Evolutionary conservation across 768 basidiomycete species (phyloP).

Genomic region (Boletus sp.): DNA sequence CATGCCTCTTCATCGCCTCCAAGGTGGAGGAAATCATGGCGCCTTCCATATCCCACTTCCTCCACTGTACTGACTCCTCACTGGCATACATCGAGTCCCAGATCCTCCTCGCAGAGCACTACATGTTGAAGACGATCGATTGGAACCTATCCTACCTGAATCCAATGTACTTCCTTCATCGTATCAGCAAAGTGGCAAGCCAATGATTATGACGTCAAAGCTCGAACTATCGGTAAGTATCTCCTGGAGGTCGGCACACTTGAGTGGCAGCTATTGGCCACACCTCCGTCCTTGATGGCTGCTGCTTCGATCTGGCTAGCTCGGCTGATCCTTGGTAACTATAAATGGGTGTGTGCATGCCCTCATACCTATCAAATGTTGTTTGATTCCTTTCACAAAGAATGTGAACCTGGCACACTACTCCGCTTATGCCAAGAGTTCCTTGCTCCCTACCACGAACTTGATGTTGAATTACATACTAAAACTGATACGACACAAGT

Average conservation of each 20-base stretch:
- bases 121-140: slow-evolving; percentile 80
- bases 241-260: slow-evolving; percentile 82
- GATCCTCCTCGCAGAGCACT: slow-evolving; percentile 85
- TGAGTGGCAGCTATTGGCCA: slow-evolving; percentile 73
- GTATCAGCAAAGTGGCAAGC: slow-evolving; percentile 95
- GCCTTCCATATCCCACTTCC: too few species aligned
- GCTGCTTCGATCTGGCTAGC: slow-evolving; percentile 88
- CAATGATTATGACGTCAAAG: slow-evolving; percentile 84
- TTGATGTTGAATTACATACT: slow-evolving; percentile 87
- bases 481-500: slow-evolving; percentile 66
- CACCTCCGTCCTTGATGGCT: slow-evolving; percentile 75
- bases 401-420: slow-evolving; percentile 84
- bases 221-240: slow-evolving; percentile 89
- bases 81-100: slow-evolving; percentile 40
- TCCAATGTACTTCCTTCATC: slow-evolving; percentile 83
- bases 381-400: slow-evolving; percentile 39
- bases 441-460: slow-evolving; percentile 76
- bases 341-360: slow-evolving; percentile 73
- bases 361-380: neutral
- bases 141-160: slow-evolving; percentile 88
- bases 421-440: slow-evolving; percentile 77
- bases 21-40: too few species aligned
- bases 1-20: slow-evolving; percentile 38
- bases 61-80: too few species aligned
- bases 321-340: slow-evolving; percentile 70